Conservation (phyloP, 345 rosid species). For the Eucalyptus dawsonii region DNA sequence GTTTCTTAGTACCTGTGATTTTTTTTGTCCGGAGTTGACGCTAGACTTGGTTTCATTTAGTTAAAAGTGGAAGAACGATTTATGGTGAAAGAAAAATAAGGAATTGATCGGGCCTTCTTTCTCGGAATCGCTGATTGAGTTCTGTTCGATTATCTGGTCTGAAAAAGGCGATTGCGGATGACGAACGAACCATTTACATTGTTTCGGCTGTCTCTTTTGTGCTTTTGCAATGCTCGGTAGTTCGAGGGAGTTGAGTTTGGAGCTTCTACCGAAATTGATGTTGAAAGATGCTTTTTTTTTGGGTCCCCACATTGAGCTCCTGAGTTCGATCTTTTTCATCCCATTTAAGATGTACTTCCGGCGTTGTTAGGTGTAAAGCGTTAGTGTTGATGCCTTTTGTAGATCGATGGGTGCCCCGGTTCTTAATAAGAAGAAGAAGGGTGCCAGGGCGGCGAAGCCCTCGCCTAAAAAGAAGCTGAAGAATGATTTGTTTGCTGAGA, state of each 20-base stretch:
- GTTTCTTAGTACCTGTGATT: not conserved
- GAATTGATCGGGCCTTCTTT: not conserved
- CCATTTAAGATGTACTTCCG: not conserved
- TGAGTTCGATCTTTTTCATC: not conserved
- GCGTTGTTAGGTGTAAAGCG: not conserved
- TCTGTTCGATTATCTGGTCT: not conserved
- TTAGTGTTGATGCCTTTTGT: not conserved
- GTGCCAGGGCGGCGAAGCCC: conserved; percentile 18
- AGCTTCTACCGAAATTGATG: not conserved
- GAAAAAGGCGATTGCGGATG: not conserved
- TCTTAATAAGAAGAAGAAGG: conserved; percentile 40
- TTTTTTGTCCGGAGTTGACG: not conserved
- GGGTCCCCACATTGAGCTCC: not conserved
- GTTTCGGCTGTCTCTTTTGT: not conserved
- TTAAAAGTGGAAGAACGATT: no score
- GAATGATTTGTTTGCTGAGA: conserved; percentile 19
- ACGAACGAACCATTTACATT: not conserved
- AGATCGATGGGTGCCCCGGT: conserved; percentile 13
- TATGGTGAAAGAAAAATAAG: not conserved
- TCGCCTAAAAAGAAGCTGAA: conserved; percentile 46
- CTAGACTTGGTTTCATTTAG: not conserved
- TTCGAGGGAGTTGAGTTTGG: not conserved
- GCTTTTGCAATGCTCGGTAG: not conserved
- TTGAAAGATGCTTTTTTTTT: not conserved
- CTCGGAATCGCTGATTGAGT: not conserved